Conservation (phyloP, 495 filamentous ascomycete species). For the Penicillium roqueforti region DNA sequence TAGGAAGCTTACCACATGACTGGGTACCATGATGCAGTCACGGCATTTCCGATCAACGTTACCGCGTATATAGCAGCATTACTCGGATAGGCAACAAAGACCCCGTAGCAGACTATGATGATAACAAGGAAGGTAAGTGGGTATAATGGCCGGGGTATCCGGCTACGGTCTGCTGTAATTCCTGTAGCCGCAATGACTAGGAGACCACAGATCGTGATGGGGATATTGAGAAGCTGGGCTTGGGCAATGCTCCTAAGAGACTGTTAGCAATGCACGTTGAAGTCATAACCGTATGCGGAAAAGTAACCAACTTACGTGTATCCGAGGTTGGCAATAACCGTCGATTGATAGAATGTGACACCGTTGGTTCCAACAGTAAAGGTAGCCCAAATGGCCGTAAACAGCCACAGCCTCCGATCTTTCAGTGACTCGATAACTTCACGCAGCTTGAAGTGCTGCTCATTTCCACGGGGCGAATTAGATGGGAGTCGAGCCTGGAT, state of each 20-base stretch:
- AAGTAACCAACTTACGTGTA: slow-evolving; percentile 29
- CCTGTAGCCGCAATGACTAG: slow-evolving; percentile 35
- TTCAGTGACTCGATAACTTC: slow-evolving; percentile 34
- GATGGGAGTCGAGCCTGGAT: slow-evolving; percentile 37
- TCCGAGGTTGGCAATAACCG: slow-evolving; percentile 41
- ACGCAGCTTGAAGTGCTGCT: slow-evolving; percentile 29
- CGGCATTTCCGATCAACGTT: slow-evolving; percentile 31
- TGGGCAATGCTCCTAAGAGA: slow-evolving; percentile 30
- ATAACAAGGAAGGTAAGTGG: slow-evolving; percentile 39
- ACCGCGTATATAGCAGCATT: slow-evolving; percentile 38
- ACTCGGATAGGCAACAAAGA: slow-evolving; percentile 39
- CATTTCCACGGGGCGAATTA: slow-evolving; percentile 34
- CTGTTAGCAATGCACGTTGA: background rate
- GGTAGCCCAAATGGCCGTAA: slow-evolving; percentile 37
- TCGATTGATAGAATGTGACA: slow-evolving; percentile 41
- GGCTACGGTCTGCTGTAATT: slow-evolving; percentile 37
- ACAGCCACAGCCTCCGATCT: slow-evolving; percentile 22
- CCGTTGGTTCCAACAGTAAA: slow-evolving; percentile 43
- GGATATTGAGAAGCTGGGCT: slow-evolving; percentile 38
- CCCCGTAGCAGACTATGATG: slow-evolving; percentile 39
- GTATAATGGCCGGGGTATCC: slow-evolving; percentile 38
- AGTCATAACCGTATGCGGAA: background rate
- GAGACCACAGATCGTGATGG: slow-evolving; percentile 35
- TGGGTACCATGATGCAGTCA: slow-evolving; percentile 37
- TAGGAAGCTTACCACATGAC: slow-evolving; percentile 30